A percentile compares a stretch with the other conserved stretches of the same genome.
phyloP scores from a whole-genome alignment of 768 basidiomycete species.

The Leccinum pellstonianum region DNA sequence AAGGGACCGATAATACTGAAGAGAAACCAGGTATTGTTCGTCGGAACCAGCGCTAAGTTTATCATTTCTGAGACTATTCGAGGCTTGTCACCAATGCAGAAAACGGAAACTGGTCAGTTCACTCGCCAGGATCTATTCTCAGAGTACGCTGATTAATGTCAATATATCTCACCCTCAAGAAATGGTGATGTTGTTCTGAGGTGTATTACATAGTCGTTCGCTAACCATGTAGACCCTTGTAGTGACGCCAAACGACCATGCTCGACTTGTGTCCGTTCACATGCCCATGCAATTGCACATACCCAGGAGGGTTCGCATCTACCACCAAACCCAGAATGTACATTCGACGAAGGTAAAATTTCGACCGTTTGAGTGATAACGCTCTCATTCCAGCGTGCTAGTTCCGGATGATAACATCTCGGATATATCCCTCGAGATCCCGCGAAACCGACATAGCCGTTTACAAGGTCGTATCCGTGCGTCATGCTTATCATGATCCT shows the following conservation, averaged over 20 bases:
- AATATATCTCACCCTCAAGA: constrained; percentile 35
- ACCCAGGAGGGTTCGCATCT: constrained; percentile 54
- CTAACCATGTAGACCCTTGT: constrained; percentile 4
- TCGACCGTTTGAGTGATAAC: not conserved
- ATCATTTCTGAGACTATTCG: not conserved
- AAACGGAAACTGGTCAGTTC: constrained; percentile 65
- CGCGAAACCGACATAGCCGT: constrained; percentile 60
- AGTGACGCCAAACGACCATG: constrained; percentile 79
- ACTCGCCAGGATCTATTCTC: not conserved
- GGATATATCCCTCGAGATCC: constrained; percentile 42
- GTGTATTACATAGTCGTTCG: not conserved
- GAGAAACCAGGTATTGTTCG: constrained; percentile 25
- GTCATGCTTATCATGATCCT: constrained; percentile 24
- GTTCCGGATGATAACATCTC: constrained; percentile 37
- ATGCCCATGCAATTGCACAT: constrained; percentile 65
- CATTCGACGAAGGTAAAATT: constrained; percentile 65
- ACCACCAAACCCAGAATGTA: constrained; percentile 64
- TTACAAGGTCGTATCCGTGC: constrained; percentile 68
- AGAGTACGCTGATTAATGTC: constrained; percentile 19
- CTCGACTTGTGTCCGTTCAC: constrained; percentile 74
- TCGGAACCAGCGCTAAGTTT: not conserved
- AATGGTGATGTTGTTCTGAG: constrained; percentile 48
- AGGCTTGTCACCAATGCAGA: constrained; percentile 61
- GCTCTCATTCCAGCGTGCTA: constrained; percentile 19
- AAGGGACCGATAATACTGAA: constrained; percentile 11